Evolutionary conservation across 306 rosid genomes (phyloP).

Genomic region (Astragalus glycyphyllos): DNA sequence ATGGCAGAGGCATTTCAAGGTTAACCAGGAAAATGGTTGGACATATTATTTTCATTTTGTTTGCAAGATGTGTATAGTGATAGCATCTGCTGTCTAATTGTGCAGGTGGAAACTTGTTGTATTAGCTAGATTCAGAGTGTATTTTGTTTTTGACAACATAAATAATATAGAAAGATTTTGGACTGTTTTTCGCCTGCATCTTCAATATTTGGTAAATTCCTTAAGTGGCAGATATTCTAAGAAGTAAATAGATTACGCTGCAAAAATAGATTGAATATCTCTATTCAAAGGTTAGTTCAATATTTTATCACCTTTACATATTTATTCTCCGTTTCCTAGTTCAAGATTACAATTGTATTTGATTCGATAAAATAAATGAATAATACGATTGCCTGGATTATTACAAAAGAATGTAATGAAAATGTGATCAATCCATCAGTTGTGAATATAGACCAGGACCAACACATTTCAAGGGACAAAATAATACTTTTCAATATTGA

Average conservation of each 20-base stretch:
- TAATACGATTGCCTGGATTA: too few species aligned
- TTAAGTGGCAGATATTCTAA: background rate
- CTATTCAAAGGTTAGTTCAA: background rate
- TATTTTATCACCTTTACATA: background rate
- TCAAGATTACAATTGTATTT: too few species aligned
- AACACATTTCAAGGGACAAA: too few species aligned
- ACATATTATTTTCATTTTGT: slow-evolving; percentile 30
- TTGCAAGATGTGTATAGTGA: slow-evolving; percentile 33
- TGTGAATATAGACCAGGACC: too few species aligned
- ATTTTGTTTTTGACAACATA: slow-evolving; percentile 22
- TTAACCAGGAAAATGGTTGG: slow-evolving; percentile 14
- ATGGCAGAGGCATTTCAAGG: slow-evolving; percentile 24
- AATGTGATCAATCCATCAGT: too few species aligned
- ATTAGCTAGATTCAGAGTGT: slow-evolving; percentile 21
- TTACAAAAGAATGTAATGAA: too few species aligned
- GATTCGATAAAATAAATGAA: too few species aligned
- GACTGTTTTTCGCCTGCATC: background rate
- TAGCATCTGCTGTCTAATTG: slow-evolving; percentile 15
- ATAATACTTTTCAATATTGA: too few species aligned
- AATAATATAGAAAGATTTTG: slow-evolving; percentile 26
- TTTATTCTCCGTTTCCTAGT: too few species aligned
- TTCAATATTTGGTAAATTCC: background rate
- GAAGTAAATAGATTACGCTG: too few species aligned
- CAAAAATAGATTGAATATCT: background rate
- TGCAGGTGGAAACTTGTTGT: slow-evolving; percentile 39